A percentile compares a stretch with the other conserved stretches of the same genome.
Conservation (phyloP, 345 rosid genomes). For the Brassica napus region DNA sequence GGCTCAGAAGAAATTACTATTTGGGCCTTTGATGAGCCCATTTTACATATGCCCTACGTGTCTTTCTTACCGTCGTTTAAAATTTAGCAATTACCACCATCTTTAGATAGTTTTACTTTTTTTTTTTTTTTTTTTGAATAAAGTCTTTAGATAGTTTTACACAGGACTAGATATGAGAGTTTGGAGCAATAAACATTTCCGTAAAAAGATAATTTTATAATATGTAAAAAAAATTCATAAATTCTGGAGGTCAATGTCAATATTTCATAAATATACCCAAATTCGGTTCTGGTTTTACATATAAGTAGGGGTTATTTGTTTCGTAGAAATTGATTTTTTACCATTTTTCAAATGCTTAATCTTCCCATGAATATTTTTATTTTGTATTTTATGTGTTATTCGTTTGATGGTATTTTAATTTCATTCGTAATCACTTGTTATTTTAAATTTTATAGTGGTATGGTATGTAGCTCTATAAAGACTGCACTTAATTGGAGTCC, state of each 20-base stretch:
- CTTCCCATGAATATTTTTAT: neutral
- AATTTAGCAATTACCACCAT: too few species aligned
- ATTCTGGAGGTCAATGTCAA: too few species aligned
- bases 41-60: neutral
- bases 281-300: neutral
- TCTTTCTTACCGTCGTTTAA: neutral
- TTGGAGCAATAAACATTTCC: too few species aligned
- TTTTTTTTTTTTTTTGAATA: too few species aligned
- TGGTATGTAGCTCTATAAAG: neutral
- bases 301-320: neutral
- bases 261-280: too few species aligned
- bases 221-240: too few species aligned
- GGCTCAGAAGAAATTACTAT: neutral
- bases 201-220: too few species aligned
- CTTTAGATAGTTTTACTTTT: too few species aligned
- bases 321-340: neutral
- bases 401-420: neutral
- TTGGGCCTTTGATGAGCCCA: slow-evolving; percentile 6
- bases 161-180: too few species aligned
- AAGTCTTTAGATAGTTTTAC: too few species aligned
- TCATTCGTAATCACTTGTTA: neutral
- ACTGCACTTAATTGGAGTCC: neutral
- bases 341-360: neutral
- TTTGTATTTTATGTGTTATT: neutral
- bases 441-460: neutral